Conservation (phyloP, 306 rosid species). For the Rosa persica region DNA sequence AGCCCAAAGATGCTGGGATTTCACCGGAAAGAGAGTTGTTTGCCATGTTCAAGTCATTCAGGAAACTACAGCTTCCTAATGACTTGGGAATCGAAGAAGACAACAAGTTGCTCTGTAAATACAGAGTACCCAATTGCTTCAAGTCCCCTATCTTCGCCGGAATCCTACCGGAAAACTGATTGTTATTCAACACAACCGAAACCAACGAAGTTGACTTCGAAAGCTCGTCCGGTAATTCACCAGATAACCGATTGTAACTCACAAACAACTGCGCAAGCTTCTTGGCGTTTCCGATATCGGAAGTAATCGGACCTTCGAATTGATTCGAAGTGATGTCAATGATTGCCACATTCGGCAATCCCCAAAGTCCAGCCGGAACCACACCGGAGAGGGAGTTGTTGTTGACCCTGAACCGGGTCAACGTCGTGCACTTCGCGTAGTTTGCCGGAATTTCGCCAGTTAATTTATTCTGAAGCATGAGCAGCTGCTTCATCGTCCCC, state of each 20-base stretch:
- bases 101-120: conserved; percentile 54
- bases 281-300: conserved; percentile 58
- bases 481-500: conserved; percentile 51
- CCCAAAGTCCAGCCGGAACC: conserved; percentile 74
- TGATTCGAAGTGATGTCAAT: conserved; percentile 60
- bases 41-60: conserved; percentile 55
- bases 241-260: conserved; percentile 51
- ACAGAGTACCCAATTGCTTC: conserved; percentile 49
- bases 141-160: conserved; percentile 58
- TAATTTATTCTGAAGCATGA: conserved; percentile 70
- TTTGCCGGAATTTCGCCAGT: conserved; percentile 71
- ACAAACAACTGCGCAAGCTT: conserved; percentile 38
- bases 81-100: conserved; percentile 63
- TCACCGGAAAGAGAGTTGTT: conserved; percentile 47
- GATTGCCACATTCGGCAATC: conserved; percentile 51
- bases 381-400: conserved; percentile 70
- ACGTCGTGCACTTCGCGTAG: conserved; percentile 47
- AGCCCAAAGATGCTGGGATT: conserved; percentile 70
- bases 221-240: conserved; percentile 62
- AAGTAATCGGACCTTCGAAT: conserved; percentile 56
- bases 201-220: conserved; percentile 53
- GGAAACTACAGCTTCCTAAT: conserved; percentile 49
- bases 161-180: conserved; percentile 53
- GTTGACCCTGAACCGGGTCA: conserved; percentile 66
- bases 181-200: conserved; percentile 47